Base-by-base conservation (phyloP, 768 basidiomycete genomes). In the Leucosporidium yakuticum region DNA sequence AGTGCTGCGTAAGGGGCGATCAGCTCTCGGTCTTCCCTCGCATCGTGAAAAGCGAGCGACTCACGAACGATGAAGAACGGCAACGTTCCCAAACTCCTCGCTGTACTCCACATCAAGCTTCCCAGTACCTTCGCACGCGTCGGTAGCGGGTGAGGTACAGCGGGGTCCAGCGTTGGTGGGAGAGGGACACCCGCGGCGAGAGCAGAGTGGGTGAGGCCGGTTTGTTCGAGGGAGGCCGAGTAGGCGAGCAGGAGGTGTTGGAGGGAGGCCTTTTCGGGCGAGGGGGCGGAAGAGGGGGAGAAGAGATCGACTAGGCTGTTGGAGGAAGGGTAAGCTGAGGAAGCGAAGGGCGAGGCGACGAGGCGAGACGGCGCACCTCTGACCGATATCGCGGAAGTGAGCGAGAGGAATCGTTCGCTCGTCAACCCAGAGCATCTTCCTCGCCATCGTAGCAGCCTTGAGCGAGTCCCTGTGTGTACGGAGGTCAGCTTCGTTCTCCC, bases 341-440 rank as follows among this genome's bases (percentile, higher is more conserved):
- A 12, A 11, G 11, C 12, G 32, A 14, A 27, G 49, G 11, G 31
- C 12, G 27, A 50, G 25, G 20, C 1, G 15, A 15, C 1, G 15
- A 48, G 57, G 17, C 39, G 39, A 2, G 39, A 44, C 17, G 2
- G 80, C 89, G 74, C 80, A 97, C 95, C 91, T 93, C 78, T 99
- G 96, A 20, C 90, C 90, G 64, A 96, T 83, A 19, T 82, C 78
- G 27, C 92, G 88, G 76, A 89, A 95, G 63, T 96, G 86, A 57
- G 87, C 85, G 56, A 95, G 84, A 60, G 85, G 82, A 67, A 98
- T 85, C 36, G 85, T 83, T 68, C 63, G 83, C 67, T 91, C 88
- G 67, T 85, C 83, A 74, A 88, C 87, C 91, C 92, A 98, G n/a
- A 99, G 81, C 49, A 99, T 80, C 76, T 96, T 90, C 61, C 90